Conservation (phyloP, 2,329 filamentous ascomycete genomes). For the Penicillium nordicum region DNA sequence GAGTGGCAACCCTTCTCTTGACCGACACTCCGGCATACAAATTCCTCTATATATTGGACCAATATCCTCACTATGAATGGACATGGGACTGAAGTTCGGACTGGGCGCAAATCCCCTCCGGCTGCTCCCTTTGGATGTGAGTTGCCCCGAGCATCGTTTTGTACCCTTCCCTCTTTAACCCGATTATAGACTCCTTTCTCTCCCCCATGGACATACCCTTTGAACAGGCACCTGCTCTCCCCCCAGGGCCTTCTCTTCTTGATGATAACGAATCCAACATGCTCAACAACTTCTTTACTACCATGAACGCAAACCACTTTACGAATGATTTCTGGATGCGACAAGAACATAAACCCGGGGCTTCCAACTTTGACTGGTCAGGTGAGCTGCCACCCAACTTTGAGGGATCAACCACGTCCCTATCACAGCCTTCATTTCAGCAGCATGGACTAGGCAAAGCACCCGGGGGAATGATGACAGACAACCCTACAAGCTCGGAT, state of each 20-base stretch:
- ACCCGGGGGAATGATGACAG: slow-evolving; percentile 21
- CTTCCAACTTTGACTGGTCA: slow-evolving; percentile 37
- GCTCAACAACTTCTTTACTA: slow-evolving; percentile 50
- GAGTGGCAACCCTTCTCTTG: slow-evolving; percentile 21
- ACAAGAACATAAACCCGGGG: slow-evolving; percentile 29
- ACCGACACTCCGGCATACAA: slow-evolving; percentile 1
- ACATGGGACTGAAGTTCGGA: slow-evolving; percentile 29
- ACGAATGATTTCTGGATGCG: slow-evolving; percentile 40
- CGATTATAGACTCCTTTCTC: slow-evolving; percentile 32
- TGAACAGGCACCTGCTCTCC: slow-evolving; percentile 58
- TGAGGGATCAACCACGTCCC: slow-evolving; percentile 63
- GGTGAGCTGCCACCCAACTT: slow-evolving; percentile 60
- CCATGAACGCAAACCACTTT: slow-evolving; percentile 40
- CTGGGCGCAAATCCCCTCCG: slow-evolving; percentile 50
- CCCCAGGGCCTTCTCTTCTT: slow-evolving; percentile 63
- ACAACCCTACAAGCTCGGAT: slow-evolving; percentile 42
- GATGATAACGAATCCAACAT: slow-evolving; percentile 56
- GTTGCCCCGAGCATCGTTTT: slow-evolving; percentile 30
- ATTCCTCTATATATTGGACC: not conserved
- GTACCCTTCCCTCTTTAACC: not conserved
- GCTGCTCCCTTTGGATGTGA: slow-evolving; percentile 66
- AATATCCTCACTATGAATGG: slow-evolving; percentile 31
- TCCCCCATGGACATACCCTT: slow-evolving; percentile 35
- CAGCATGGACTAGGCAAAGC: slow-evolving; percentile 28
- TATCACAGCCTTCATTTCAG: slow-evolving; percentile 51